Evolutionary conservation across 805 yeast species (phyloP), one percentile per base, ranked within the genome.

Genomic region (Scheffersomyces ergatensis): DNA sequence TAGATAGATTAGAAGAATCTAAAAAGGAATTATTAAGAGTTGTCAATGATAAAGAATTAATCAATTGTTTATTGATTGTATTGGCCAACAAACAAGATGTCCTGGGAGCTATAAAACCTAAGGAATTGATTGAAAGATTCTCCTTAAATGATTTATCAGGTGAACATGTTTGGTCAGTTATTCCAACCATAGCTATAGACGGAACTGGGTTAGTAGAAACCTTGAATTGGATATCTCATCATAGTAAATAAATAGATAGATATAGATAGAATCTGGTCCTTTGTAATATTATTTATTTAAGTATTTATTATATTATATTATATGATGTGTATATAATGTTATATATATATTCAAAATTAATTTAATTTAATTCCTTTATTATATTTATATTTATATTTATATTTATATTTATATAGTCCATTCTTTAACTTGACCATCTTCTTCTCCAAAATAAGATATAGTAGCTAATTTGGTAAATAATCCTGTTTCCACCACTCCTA

Each of bases 401-500:
- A 9, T 9, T 21, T 21, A 21, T 21, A 6, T 34, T 35, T 34
- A 36, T 8, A 33, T 33, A 17, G 39, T 30, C 58, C 54, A 55
- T 15, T 42, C 25, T 24, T 42, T 43, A 7, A 70, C 69, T 5
- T 53, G 60, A 6, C 99, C 99, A 56, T 80, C 80, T 33, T 80
- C 73, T 58, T 88, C 89, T 35, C 99, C 99, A 58, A 93, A 87
- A 65, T 90, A 93, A 5, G 92, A 93, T 59, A 78, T 85, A 36
- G 69, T 68, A 20, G 95, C 92, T 78, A 80, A 74, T 36, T 74
- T 69, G 34, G 81, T 77, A 67, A 93, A 93, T 46, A 93, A 70
- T 1, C 99, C 99, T 8, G 96, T 90, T 64, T 93, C 99, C 13
- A 93, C 97, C 21, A 93, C 97, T 34, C 99, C 99, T 18, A 89